phyloP scores from a whole-genome alignment of 345 rosid species.

The Citrus hindsii region DNA sequence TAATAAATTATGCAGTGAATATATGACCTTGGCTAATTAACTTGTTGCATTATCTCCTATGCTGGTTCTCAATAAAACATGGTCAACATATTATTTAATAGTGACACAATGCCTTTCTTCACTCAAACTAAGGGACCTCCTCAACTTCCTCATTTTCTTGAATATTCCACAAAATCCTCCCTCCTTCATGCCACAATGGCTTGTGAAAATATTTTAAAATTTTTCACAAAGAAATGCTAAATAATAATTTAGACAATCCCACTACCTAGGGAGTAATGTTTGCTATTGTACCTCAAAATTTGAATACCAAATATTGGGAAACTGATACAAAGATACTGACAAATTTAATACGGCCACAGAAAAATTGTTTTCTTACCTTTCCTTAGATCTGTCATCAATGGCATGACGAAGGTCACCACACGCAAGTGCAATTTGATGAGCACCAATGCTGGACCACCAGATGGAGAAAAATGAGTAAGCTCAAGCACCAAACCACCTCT shows the following conservation, averaged over 20 bases:
- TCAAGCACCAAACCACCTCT: neutral
- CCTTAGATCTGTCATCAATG: conserved; percentile 2
- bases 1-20: neutral
- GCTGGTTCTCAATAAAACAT: neutral
- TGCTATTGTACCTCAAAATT: neutral
- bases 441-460: conserved; percentile 19
- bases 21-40: neutral
- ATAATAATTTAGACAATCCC: neutral
- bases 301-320: neutral
- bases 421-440: conserved; percentile 3
- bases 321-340: neutral
- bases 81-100: too few relatives aligned
- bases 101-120: neutral
- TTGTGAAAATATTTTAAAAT: neutral
- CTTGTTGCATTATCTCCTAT: neutral
- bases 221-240: neutral
- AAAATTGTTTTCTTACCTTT: conserved; percentile 1
- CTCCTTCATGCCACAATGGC: neutral
- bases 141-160: neutral
- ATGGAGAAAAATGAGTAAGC: conserved; percentile 1
- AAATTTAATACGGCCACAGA: neutral
- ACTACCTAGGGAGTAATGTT: neutral
- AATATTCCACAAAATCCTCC: neutral
- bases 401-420: conserved; percentile 11
- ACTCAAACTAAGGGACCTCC: neutral